phyloP scores from a whole-genome alignment of 108 stramenopile genomes.

The Skeletonema grethae region DNA sequence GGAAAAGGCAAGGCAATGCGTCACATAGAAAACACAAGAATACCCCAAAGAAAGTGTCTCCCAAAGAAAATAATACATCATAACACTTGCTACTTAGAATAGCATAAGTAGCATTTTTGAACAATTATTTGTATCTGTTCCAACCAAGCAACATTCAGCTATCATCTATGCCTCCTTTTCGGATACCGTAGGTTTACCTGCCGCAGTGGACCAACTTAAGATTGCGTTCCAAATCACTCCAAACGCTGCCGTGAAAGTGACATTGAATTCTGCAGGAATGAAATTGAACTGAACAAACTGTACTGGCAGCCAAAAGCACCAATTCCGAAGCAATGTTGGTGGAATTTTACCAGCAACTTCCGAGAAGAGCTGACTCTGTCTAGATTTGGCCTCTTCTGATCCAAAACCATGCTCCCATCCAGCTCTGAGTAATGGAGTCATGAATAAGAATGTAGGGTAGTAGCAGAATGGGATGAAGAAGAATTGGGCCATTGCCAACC shows the following conservation, averaged over 20 bases:
- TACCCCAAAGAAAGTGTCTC: too few relatives aligned
- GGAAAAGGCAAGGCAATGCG: too few relatives aligned
- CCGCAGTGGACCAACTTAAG: slow-evolving; percentile 3
- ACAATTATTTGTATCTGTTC: too few relatives aligned
- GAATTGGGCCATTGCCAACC: slow-evolving; percentile 11
- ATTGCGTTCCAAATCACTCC: slow-evolving; percentile 25
- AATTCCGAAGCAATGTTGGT: slow-evolving; percentile 2
- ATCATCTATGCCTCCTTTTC: slow-evolving; percentile 7
- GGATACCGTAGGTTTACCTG: background rate
- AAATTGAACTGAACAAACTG: slow-evolving; percentile 23
- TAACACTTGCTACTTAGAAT: too few relatives aligned
- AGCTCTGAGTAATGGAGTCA: slow-evolving; percentile 8
- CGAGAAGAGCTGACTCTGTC: slow-evolving; percentile 6
- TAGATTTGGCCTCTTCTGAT: slow-evolving; percentile 5
- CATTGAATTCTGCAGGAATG: slow-evolving; percentile 13
- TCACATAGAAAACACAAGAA: too few relatives aligned
- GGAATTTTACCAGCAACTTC: slow-evolving; percentile 3
- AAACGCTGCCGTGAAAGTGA: slow-evolving; percentile 7
- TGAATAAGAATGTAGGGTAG: slow-evolving; percentile 21
- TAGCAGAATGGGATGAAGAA: slow-evolving; percentile 19
- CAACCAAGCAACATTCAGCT: background rate
- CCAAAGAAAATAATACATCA: too few relatives aligned
- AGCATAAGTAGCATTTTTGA: too few relatives aligned
- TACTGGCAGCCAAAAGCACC: slow-evolving; percentile 17
- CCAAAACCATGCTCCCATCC: slow-evolving; percentile 13